A percentile compares a stretch with the other conserved stretches of the same genome.
phyloP scores from a whole-genome alignment of 805 yeast species.

The Wickerhamia fluorescens region DNA sequence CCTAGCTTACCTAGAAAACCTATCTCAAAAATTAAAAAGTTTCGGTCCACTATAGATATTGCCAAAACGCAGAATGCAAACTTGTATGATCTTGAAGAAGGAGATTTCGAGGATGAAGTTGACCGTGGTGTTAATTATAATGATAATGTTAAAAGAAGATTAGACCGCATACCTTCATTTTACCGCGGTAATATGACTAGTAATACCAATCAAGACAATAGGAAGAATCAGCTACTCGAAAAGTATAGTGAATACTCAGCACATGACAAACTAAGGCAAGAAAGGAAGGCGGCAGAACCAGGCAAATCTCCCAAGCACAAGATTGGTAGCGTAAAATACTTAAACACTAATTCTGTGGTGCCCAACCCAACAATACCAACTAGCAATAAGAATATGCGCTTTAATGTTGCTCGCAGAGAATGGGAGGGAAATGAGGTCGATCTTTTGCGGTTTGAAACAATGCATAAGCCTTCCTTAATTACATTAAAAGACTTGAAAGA shows the following conservation, averaged over 20 bases:
- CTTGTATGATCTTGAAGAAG: too few relatives aligned
- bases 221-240: conserved; percentile 22
- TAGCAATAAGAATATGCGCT: conserved; percentile 38
- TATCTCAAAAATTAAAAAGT: conserved; percentile 15
- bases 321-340: conserved; percentile 25
- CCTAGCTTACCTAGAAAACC: conserved; percentile 11
- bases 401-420: conserved; percentile 40
- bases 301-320: conserved; percentile 5
- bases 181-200: conserved; percentile 11
- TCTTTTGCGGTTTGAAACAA: conserved; percentile 41
- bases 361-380: conserved; percentile 8
- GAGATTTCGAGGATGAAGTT: conserved; percentile 6
- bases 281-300: background rate
- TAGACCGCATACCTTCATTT: conserved; percentile 38
- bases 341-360: conserved; percentile 14
- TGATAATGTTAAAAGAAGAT: conserved; percentile 27
- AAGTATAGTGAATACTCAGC: conserved; percentile 11
- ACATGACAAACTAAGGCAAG: background rate
- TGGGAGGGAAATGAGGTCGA: conserved; percentile 69
- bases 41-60: conserved; percentile 28
- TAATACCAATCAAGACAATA: conserved; percentile 2
- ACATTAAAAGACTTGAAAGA: conserved; percentile 20
- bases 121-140: conserved; percentile 21
- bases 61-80: conserved; percentile 4
- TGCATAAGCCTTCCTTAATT: conserved; percentile 33